phyloP scores from a whole-genome alignment of 148 eudicot species.

The Nepenthes mirabilis region DNA sequence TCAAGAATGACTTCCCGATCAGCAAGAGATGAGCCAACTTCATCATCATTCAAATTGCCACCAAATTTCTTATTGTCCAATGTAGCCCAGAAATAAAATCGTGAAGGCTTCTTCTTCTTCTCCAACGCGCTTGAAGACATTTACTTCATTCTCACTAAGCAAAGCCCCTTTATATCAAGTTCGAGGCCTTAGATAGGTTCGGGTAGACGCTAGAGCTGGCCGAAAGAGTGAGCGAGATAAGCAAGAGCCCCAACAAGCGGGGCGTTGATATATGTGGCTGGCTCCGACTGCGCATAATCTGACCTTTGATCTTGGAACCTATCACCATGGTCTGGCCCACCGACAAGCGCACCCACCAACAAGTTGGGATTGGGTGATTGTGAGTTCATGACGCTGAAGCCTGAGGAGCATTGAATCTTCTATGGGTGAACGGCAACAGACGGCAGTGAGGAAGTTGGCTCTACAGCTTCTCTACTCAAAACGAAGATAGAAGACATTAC shows the following conservation, averaged over 20 bases:
- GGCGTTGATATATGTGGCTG: slow-evolving; percentile 68
- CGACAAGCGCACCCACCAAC: slow-evolving; percentile 62
- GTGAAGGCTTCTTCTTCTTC: too few relatives aligned
- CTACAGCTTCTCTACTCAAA: too few relatives aligned
- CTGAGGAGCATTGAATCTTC: slow-evolving; percentile 58
- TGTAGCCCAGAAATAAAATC: too few relatives aligned
- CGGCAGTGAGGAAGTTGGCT: slow-evolving; percentile 58
- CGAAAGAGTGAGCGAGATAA: slow-evolving; percentile 75
- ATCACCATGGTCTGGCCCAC: slow-evolving; percentile 65
- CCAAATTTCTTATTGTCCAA: too few relatives aligned
- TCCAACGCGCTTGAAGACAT: too few relatives aligned
- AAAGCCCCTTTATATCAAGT: too few relatives aligned
- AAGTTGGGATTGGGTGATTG: slow-evolving; percentile 65
- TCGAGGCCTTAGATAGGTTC: too few relatives aligned
- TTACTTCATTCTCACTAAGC: too few relatives aligned
- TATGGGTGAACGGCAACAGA: slow-evolving; percentile 49
- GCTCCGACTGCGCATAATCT: slow-evolving; percentile 73
- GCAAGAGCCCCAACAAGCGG: slow-evolving; percentile 76
- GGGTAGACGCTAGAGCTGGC: slow-evolving; percentile 27
- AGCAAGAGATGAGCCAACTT: too few relatives aligned
- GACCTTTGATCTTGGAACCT: slow-evolving; percentile 54
- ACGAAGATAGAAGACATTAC: too few relatives aligned
- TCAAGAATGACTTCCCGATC: too few relatives aligned
- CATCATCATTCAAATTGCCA: too few relatives aligned
- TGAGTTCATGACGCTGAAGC: slow-evolving; percentile 45